A percentile compares a stretch with the other conserved stretches of the same genome.
Evolutionary conservation across 306 rosid genomes (phyloP).

Genomic region (Casuarina equisetifolia): DNA sequence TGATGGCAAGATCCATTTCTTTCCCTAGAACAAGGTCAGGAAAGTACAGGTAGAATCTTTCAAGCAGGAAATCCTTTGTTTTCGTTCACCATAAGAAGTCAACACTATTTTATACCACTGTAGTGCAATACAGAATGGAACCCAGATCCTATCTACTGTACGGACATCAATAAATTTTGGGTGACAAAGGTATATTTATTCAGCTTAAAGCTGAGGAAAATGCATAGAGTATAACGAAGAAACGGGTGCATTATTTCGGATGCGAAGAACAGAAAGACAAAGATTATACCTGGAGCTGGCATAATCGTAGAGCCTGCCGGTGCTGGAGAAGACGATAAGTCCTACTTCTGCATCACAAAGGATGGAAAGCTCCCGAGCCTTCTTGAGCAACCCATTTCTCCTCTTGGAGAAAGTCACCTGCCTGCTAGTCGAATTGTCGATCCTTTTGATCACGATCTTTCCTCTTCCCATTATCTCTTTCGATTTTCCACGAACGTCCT

Average conservation of each 20-base stretch:
- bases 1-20: no score
- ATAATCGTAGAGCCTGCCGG: constrained; percentile 45
- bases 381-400: constrained; percentile 49
- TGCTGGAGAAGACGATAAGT: constrained; percentile 47
- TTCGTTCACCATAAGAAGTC: not conserved
- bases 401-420: constrained; percentile 55
- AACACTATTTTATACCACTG: not conserved
- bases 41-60: not conserved
- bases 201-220: not conserved
- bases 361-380: constrained; percentile 51
- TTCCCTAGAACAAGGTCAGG: no score
- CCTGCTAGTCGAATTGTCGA: constrained; percentile 44
- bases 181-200: not conserved
- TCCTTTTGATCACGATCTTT: constrained; percentile 49
- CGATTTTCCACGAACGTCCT: not conserved
- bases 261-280: not conserved
- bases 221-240: not conserved
- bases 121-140: not conserved
- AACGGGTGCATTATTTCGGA: not conserved
- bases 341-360: constrained; percentile 56
- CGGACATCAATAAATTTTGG: not conserved
- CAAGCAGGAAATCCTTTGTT: not conserved
- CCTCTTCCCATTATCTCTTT: constrained; percentile 43
- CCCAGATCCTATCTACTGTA: not conserved
- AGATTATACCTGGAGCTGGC: constrained; percentile 44